Base-by-base conservation (phyloP, 306 rosid genomes). In the Arachis stenosperma region DNA sequence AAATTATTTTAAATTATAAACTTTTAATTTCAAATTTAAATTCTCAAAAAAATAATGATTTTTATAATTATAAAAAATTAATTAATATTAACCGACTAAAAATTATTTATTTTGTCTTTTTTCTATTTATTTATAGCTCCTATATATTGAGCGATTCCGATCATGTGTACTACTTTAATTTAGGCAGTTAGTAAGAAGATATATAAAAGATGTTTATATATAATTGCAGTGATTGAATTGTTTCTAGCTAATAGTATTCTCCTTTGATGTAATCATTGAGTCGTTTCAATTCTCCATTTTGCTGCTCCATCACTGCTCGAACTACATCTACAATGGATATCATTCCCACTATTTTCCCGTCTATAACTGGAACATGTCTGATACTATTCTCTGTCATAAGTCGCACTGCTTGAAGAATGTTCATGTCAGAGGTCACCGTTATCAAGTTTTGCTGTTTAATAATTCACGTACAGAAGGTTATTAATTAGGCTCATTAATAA, bases 251-350 rank as follows among this genome's bases (percentile, higher is more conserved):
- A 42, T 86, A 91, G 83, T 89, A 91, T 54, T 86, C 80, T 61
- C 98, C 98, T 76, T 69, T 84, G 51, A 94, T 85, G 68, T 84
- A 94, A 52, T 86, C 93, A 22, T 83, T 87, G 14, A 94, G 79
- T 76, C 77, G 85, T 74, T 75, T 84, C 80, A 94, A 30, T 85
- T 91, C 99, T 73, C 96, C 96, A 27, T 61, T 79, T 77, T 94
- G 97, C 70, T 91, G 95, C 67, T 91, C 88, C 65, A 87, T 86
- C 52, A 91, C 95, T 56, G 91, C 96, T 81, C 85, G 69, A 47
- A 87, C 97, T 63, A 94, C 92, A 81, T 91, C 97, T 51, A 85
- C 92, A 30, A 89, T 89, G 1, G 99, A 94, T 75, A 94, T 88
- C 96, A 91, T 84, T 8, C 99, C 99, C 52, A 91, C 91, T 9